Evolutionary conservation across 192 early-diverging fungal genomes (phyloP).

Genomic region (Umbelopsis ramanniana): DNA sequence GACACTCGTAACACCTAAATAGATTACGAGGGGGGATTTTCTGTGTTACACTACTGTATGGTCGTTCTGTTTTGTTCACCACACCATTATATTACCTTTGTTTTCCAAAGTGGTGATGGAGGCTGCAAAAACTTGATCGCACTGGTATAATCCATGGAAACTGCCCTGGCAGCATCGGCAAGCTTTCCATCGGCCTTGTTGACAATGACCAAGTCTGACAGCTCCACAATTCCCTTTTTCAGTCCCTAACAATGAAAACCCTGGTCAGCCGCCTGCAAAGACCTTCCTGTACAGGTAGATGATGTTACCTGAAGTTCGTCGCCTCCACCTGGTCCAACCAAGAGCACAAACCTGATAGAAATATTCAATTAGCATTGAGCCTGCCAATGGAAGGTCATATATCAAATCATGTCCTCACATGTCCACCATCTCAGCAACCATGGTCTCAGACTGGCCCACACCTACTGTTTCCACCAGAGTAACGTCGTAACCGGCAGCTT

Average conservation of each 20-base stretch:
- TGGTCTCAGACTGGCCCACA: constrained; percentile 86
- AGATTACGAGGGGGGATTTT: neutral
- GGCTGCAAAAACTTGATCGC: constrained; percentile 71
- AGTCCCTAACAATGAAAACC: constrained; percentile 56
- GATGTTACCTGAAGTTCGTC: constrained; percentile 76
- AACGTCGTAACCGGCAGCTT: constrained; percentile 80
- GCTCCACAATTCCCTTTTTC: constrained; percentile 88
- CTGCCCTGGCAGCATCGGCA: constrained; percentile 62
- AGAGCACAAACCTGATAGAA: constrained; percentile 61
- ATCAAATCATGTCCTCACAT: constrained; percentile 47
- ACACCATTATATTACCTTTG: constrained; percentile 30
- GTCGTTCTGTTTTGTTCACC: no score
- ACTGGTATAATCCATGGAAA: constrained; percentile 69
- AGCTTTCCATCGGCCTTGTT: constrained; percentile 83
- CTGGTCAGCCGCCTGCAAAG: neutral
- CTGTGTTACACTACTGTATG: neutral
- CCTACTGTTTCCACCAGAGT: constrained; percentile 85
- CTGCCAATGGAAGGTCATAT: neutral
- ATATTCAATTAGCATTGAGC: neutral
- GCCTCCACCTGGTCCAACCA: constrained; percentile 81
- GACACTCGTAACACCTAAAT: constrained; percentile 61
- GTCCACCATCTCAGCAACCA: constrained; percentile 88
- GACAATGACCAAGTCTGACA: constrained; percentile 80
- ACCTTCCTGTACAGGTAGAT: neutral
- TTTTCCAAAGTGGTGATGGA: constrained; percentile 44